These are phyloP conservation scores for Wickerhamomyces hampshirensis DNA, from an alignment of 805 yeast species.

Conservation along the genomic window DNA sequence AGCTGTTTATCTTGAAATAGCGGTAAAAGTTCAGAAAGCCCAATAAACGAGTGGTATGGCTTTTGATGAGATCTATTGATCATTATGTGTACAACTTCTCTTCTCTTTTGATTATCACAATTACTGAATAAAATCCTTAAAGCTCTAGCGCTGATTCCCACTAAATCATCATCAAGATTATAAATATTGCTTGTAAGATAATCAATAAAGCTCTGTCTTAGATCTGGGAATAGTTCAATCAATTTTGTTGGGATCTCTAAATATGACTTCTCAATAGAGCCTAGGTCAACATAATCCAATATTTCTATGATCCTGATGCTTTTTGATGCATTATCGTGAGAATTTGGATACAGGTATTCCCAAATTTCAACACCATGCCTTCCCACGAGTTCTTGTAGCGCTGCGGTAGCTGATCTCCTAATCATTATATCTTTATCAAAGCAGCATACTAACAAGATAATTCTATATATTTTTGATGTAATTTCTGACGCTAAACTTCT, in stretches of 20 bases:
- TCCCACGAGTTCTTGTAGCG: conserved; percentile 81
- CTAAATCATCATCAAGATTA: conserved; percentile 37
- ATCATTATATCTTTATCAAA: conserved; percentile 73
- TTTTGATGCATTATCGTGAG: conserved; percentile 28
- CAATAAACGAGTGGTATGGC: conserved; percentile 18
- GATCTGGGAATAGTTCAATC: conserved; percentile 19
- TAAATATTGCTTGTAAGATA: conserved; percentile 29
- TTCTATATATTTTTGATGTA: conserved; percentile 20
- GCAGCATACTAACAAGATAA: conserved; percentile 46
- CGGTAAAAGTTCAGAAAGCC: conserved; percentile 17
- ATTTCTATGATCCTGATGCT: conserved; percentile 52
- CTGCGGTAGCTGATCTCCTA: conserved; percentile 81
- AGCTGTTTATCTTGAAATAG: conserved; percentile 2
- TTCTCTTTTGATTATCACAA: not conserved
- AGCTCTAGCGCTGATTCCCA: conserved; percentile 38
- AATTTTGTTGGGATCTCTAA: conserved; percentile 29
- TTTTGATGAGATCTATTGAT: conserved; percentile 5
- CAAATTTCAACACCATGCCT: conserved; percentile 51
- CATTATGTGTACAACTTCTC: conserved; percentile 4
- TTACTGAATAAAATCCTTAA: conserved; percentile 23
- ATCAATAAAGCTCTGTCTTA: conserved; percentile 26
- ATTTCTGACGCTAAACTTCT: conserved; percentile 22
- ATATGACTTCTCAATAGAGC: conserved; percentile 38
- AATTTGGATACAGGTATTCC: conserved; percentile 16
- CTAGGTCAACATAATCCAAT: conserved; percentile 47